Evolutionary conservation across 2,329 filamentous ascomycete species (phyloP), one percentile per base, ranked within the genome.

Genomic region (Beauveria caledonica): DNA sequence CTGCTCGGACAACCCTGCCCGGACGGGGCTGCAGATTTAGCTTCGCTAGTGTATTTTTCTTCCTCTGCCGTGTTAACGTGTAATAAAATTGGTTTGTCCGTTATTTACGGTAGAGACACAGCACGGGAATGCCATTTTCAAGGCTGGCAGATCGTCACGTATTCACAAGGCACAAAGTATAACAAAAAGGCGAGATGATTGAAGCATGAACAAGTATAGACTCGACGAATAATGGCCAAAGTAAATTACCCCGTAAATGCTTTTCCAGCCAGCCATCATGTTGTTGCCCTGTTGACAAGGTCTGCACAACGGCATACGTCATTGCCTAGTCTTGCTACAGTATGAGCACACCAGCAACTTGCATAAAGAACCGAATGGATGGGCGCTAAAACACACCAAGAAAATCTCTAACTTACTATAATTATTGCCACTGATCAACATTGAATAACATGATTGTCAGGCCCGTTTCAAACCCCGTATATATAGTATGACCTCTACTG

Each of bases 1-100:
- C 52, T 55, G 52, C 39, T 44, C 52, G 39, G 52, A 54, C 52
- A 55, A 55, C 52, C 52, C 23, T 54, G 52, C 23, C 39, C 45
- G 8, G 50, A 5, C 33, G 50, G 50, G 50, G 50, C 49, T 9
- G 8, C 29, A 27, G 17, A 29, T 19, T 21, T 21, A 19, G 33
- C 33, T 51, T 48, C 17, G n/a, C n/a, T 51, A 13, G 33, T 51
- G 11, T 19, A 11, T 45, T 15, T 46, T 15, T 15, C 21, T 45
- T 45, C 33, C 15, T 36, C 2, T 36, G 33, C 13, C 25, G 25
- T 27, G 25, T 27, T n/a, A n/a, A n/a, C 27, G 27, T 29, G 9
- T 29, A 9, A 9, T 33, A 10, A 33, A 33, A 10, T 1, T 29
- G 10, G 10, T 33, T 33, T 11, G 29, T 13, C 29, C 1, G 4